Evolutionary conservation across 176 grass and related monocot genomes (phyloP).

Genomic region (Carex littledalei): DNA sequence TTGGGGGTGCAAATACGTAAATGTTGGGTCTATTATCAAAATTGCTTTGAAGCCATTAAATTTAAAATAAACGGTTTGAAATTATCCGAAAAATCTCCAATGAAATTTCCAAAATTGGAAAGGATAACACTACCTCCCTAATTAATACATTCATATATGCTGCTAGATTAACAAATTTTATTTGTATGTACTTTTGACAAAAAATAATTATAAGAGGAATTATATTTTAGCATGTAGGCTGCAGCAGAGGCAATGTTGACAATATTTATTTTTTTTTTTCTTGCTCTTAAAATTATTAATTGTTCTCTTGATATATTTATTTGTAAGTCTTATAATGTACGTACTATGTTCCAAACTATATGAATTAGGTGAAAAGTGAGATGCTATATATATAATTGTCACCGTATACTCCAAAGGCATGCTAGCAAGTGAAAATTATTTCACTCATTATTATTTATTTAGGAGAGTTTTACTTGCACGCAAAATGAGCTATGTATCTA

Average conservation of each 20-base stretch:
- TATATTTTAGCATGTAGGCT: not conserved
- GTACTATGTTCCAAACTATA: no score
- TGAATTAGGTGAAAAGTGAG: not conserved
- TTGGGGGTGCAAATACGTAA: no score
- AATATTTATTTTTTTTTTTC: not conserved
- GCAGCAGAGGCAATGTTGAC: not conserved
- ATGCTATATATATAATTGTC: not conserved
- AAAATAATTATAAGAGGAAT: not conserved
- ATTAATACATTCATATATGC: not conserved
- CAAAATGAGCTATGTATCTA: constrained; percentile 7
- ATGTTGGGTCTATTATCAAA: no score
- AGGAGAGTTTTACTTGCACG: constrained; percentile 17
- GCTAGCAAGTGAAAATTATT: not conserved
- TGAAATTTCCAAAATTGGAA: no score
- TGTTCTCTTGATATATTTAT: not conserved
- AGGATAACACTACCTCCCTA: not conserved
- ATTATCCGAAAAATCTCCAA: no score
- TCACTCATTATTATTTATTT: not conserved
- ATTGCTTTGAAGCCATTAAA: no score
- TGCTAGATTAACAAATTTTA: not conserved
- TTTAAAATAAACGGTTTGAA: no score
- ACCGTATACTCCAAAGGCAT: not conserved
- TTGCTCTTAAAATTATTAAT: not conserved
- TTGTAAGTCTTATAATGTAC: no score
- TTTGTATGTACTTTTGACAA: not conserved